Evolutionary conservation across 2,329 filamentous ascomycete species (phyloP).

Genomic region (Pyricularia pennisetigena): DNA sequence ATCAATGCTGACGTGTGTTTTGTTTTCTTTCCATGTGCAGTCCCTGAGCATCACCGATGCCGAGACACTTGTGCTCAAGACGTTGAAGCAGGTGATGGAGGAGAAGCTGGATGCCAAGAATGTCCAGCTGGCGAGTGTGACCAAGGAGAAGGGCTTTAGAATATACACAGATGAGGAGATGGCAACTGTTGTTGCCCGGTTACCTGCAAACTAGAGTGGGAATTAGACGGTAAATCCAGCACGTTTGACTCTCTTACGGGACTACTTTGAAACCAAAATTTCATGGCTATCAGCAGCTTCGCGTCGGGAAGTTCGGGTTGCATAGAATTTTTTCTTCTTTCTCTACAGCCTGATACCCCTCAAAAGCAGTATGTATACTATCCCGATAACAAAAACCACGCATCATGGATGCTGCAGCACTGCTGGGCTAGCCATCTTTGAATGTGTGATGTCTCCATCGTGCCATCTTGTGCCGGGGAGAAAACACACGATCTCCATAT

Average conservation of each 20-base stretch:
- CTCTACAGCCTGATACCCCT: neutral
- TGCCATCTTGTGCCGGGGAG: neutral
- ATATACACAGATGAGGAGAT: slow-evolving; percentile 99
- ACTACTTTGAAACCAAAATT: neutral
- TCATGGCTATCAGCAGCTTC: neutral
- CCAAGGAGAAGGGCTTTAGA: slow-evolving; percentile 93
- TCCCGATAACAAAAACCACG: neutral
- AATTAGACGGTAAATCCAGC: slow-evolving; percentile 1
- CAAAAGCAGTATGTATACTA: neutral
- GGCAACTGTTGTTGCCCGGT: slow-evolving; percentile 79
- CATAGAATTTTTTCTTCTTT: neutral
- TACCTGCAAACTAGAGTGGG: slow-evolving; percentile 50
- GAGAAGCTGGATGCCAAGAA: slow-evolving; percentile 99
- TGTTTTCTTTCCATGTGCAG: slow-evolving; percentile 23
- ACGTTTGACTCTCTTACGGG: neutral
- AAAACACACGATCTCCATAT: neutral
- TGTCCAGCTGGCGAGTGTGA: slow-evolving; percentile 94
- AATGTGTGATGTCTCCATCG: neutral
- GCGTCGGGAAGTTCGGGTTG: neutral
- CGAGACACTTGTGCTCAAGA: slow-evolving; percentile 93
- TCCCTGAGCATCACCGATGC: slow-evolving; percentile 88
- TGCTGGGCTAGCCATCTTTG: neutral
- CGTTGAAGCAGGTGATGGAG: slow-evolving; percentile 99
- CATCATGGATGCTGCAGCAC: neutral
- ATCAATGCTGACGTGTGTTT: neutral